Percentiles rank a stretch among this genome's conserved stretches.
phyloP scores from a whole-genome alignment of 2,329 filamentous ascomycete genomes.

The Trichoderma sp. region DNA sequence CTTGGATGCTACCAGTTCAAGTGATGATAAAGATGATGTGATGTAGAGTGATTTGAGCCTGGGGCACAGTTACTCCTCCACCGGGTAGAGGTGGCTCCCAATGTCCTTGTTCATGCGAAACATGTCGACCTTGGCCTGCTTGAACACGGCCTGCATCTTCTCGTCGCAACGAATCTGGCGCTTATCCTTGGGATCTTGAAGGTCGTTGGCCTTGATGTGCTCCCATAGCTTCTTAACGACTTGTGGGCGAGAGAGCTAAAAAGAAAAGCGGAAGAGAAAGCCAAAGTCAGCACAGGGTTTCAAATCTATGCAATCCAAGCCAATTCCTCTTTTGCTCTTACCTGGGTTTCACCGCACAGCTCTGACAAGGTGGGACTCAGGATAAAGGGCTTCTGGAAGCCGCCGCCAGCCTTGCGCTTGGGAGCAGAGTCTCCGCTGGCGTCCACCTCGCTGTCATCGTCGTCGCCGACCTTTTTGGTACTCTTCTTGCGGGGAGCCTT shows the following conservation, averaged over 20 bases:
- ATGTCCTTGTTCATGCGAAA: constrained; percentile 99
- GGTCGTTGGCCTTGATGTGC: constrained; percentile 82
- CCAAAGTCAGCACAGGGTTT: not conserved
- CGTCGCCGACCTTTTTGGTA: constrained; percentile 67
- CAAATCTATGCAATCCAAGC: too few relatives aligned
- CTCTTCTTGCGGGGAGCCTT: constrained; percentile 69
- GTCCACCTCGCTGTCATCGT: constrained; percentile 76
- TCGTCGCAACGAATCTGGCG: constrained; percentile 93
- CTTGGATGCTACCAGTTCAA: constrained; percentile 7
- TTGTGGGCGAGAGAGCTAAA: constrained; percentile 82
- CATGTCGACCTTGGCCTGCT: constrained; percentile 89
- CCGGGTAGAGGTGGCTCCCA: constrained; percentile 81
- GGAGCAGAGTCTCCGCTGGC: constrained; percentile 57
- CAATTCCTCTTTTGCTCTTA: constrained; percentile 34
- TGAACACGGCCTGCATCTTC: constrained; percentile 87
- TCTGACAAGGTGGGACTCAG: constrained; percentile 68
- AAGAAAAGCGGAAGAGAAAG: not conserved
- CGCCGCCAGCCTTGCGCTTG: constrained; percentile 82
- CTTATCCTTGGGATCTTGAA: constrained; percentile 89
- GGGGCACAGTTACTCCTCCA: constrained; percentile 51
- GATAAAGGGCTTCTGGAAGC: constrained; percentile 85
- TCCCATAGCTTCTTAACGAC: constrained; percentile 96
- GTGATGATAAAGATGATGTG: not conserved
- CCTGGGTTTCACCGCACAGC: constrained; percentile 66
- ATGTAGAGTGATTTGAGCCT: not conserved